Percentiles rank a stretch among this genome's conserved stretches.
Evolutionary conservation across 2,329 filamentous ascomycete genomes (phyloP).

Genomic region (Claviceps arundinis): DNA sequence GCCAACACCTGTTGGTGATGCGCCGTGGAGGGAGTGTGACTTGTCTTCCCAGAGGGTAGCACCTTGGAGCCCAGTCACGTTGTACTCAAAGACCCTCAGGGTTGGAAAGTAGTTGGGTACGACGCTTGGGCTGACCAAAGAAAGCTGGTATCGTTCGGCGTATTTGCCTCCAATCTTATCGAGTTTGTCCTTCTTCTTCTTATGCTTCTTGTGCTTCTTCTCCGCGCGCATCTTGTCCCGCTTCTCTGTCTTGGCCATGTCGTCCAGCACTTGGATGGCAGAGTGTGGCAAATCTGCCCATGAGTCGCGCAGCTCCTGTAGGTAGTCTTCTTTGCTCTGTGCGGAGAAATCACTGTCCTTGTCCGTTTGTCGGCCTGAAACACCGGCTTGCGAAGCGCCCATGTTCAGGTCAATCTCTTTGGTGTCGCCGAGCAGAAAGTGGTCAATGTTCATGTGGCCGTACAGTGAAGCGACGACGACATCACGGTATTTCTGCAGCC

Average conservation of each 20-base stretch:
- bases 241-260: slow-evolving; percentile 6
- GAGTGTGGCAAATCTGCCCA: slow-evolving; percentile 65
- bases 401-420: slow-evolving; percentile 54
- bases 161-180: slow-evolving; percentile 61
- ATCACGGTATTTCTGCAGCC: slow-evolving; percentile 82
- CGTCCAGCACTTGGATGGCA: slow-evolving; percentile 11
- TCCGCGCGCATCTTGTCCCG: slow-evolving; percentile 9
- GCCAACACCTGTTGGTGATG: not conserved
- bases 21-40: slow-evolving; percentile 7
- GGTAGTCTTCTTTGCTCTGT: slow-evolving; percentile 54
- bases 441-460: slow-evolving; percentile 98
- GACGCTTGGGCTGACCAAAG: slow-evolving; percentile 71
- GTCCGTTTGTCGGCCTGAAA: slow-evolving; percentile 13
- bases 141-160: slow-evolving; percentile 73
- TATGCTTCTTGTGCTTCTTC: slow-evolving; percentile 22
- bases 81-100: slow-evolving; percentile 86
- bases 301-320: slow-evolving; percentile 60
- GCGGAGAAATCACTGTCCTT: slow-evolving; percentile 42
- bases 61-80: slow-evolving; percentile 63
- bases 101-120: slow-evolving; percentile 90
- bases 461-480: slow-evolving; percentile 69
- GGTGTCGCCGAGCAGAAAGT: slow-evolving; percentile 86
- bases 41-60: slow-evolving; percentile 31
- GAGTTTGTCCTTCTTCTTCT: slow-evolving; percentile 38
- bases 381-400: slow-evolving; percentile 13